Base-by-base conservation (phyloP, 1,139 yeast species). In the Suhomyces choctaworum region DNA sequence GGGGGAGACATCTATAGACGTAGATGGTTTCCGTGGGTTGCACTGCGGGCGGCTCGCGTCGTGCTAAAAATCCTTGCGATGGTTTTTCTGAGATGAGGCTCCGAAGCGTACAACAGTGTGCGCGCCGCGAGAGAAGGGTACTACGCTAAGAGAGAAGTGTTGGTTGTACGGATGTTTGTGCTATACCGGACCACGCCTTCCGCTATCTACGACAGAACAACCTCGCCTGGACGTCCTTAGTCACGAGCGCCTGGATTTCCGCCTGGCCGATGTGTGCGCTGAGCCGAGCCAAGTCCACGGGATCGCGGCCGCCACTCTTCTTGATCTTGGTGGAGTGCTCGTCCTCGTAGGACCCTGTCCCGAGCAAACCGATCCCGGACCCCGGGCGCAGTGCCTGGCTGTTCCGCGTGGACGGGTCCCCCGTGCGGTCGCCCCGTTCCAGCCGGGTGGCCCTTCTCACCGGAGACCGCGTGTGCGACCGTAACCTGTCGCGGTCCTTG, bases 181-280 rank as follows among this genome's bases (percentile, higher is more conserved):
- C 29, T 33, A 33, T 7, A 24, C n/a, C n/a, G n/a, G n/a, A n/a
- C n/a, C n/a, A n/a, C n/a, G n/a, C n/a, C n/a, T n/a, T n/a, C n/a
- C n/a, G n/a, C n/a, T n/a, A n/a, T n/a, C n/a, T n/a, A n/a, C n/a
- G n/a, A n/a, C n/a, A 21, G 27, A 41, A 41, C 20, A 41, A 32
- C 26, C 38, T 25, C 22, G 20, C 20, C 26, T 60, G 64, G 20
- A 56, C 26, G 31, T 60, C 57, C 27, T 51, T 34, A 11, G 52
- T 49, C 42, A 58, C 38, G 40, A 61, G 37, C 26, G 50, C 51
- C 31, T 58, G 47, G 16, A 53, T 24, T n/a, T 38, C 51, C 3
- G 27, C 25, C 34, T 39, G 44, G 6, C 48, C 52, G 7, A 46
- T 37, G 7, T 40, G 42, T 14, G 37, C 25, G 13, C 42, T 39